phyloP scores from a whole-genome alignment of 306 rosid species.

The Trichosanthes truncata region DNA sequence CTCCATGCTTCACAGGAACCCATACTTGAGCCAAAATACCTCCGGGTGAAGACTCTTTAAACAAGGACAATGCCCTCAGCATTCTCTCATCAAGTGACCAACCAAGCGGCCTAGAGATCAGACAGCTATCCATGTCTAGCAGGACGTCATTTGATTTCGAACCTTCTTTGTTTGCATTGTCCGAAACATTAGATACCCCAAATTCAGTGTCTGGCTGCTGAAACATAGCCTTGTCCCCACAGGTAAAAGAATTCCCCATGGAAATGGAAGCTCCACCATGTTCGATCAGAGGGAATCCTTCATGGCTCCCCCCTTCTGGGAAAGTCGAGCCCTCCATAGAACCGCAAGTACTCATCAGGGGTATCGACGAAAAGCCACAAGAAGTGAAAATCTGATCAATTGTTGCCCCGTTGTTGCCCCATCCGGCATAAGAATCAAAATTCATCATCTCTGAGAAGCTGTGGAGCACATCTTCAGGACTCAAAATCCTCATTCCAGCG shows the following conservation, averaged over 20 bases:
- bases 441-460: slow-evolving; percentile 55
- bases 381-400: slow-evolving; percentile 35
- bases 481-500: slow-evolving; percentile 25
- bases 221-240: slow-evolving; percentile 36
- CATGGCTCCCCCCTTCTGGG: slow-evolving; percentile 29
- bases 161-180: slow-evolving; percentile 19
- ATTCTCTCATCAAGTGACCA: slow-evolving; percentile 76
- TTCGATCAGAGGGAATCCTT: slow-evolving; percentile 18
- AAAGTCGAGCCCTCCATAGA: slow-evolving; percentile 30
- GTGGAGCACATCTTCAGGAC: slow-evolving; percentile 35
- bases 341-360: slow-evolving; percentile 16
- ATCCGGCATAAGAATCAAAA: slow-evolving; percentile 46
- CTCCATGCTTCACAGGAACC: slow-evolving; percentile 66
- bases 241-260: slow-evolving; percentile 18
- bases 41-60: slow-evolving; percentile 61
- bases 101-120: slow-evolving; percentile 28
- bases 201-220: slow-evolving; percentile 36
- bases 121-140: slow-evolving; percentile 9
- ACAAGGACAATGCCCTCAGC: slow-evolving; percentile 66
- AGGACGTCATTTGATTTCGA: slow-evolving; percentile 22
- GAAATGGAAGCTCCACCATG: slow-evolving; percentile 22
- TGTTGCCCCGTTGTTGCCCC: slow-evolving; percentile 39
- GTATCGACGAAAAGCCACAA: slow-evolving; percentile 30
- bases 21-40: slow-evolving; percentile 89
- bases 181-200: slow-evolving; percentile 24